Evolutionary conservation across 2,329 filamentous ascomycete species (phyloP), one percentile per base, ranked within the genome.

Genomic region (Arachnopeziza araneosa): DNA sequence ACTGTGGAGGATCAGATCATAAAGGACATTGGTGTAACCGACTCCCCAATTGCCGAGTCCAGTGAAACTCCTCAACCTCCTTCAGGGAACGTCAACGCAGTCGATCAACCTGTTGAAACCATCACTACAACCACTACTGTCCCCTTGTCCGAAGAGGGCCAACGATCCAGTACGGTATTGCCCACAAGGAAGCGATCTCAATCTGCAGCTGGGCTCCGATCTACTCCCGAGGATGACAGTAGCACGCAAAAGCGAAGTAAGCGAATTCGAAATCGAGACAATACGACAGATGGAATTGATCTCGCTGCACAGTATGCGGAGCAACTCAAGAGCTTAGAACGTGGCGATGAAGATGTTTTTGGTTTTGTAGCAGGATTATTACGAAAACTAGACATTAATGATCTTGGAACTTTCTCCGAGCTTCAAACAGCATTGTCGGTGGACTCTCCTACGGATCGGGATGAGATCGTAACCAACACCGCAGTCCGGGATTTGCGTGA

Each of bases 221-320:
- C 87, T 2, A 76, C 73, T 0, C 76, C 69, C 0, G 83, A 85
- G 8, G 84, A 87, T 56, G 84, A 87, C 36, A 79, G 77, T 24
- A 76, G 75, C 1, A 78, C 82, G 12, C 81, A 83, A 57, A 88
- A 87, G 68, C 77, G 85, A 59, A 88, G 85, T 71, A 89, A 89
- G 68, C 77, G 86, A 55, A 85, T 85, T 30, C 79, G 86, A 52
- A 80, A 84, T 21, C 78, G 86, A 57, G 85, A 87, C 51, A 81
- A 79, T 21, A 69, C 80, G 12, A 72, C 75, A 10, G 75, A 72
- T 3, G 83, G 83, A 44, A 71, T 80, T 17, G 83, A 86, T 61
- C 76, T 81, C 7, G 80, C 77, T 55, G 78, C 77, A 0, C 73
- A 80, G 24, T 77, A 80, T 56, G 80, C 82, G 1, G 79, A 78